Percentiles rank a stretch among this genome's conserved stretches.
phyloP scores from a whole-genome alignment of 495 filamentous ascomycete genomes.

The Hypoxylon fragiforme region DNA sequence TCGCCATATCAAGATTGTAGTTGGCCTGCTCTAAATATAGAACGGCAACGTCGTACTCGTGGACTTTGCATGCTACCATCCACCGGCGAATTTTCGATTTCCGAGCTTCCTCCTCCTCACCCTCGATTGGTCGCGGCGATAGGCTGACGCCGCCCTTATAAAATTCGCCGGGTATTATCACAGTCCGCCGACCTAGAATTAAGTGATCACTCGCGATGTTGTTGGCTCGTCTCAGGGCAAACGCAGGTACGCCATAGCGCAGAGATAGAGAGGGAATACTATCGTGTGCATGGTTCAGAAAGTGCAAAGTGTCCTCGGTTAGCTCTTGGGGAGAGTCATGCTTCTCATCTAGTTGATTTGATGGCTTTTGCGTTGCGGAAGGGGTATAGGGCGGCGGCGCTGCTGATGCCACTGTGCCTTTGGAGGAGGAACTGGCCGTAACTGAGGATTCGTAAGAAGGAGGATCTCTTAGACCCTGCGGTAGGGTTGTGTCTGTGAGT shows the following conservation, averaged over 20 bases:
- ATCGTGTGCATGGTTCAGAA: slow-evolving; percentile 64
- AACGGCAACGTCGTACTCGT: slow-evolving; percentile 73
- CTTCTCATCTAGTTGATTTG: slow-evolving; percentile 30
- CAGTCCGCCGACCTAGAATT: slow-evolving; percentile 63
- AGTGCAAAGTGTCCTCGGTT: slow-evolving; percentile 66
- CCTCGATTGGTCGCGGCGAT: slow-evolving; percentile 66
- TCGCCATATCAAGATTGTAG: slow-evolving; percentile 66
- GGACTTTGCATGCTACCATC: slow-evolving; percentile 71
- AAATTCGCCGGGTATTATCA: slow-evolving; percentile 67
- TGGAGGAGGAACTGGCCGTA: slow-evolving; percentile 29
- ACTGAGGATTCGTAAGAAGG: slow-evolving; percentile 58
- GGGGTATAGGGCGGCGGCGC: slow-evolving; percentile 48
- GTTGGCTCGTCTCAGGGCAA: slow-evolving; percentile 61
- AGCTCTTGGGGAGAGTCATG: slow-evolving; percentile 27
- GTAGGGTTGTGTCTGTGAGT: slow-evolving; percentile 51
- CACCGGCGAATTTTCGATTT: slow-evolving; percentile 68
- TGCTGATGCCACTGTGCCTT: slow-evolving; percentile 21
- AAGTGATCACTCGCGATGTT: slow-evolving; percentile 66
- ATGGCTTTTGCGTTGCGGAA: slow-evolving; percentile 9
- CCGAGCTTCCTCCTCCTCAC: slow-evolving; percentile 67
- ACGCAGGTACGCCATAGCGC: slow-evolving; percentile 63
- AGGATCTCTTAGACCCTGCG: slow-evolving; percentile 59
- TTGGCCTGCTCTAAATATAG: slow-evolving; percentile 68
- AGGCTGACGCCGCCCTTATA: slow-evolving; percentile 65
- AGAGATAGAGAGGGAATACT: slow-evolving; percentile 66